Percentiles rank a stretch among this genome's conserved stretches.
phyloP scores from a whole-genome alignment of 768 basidiomycete genomes.

The Collybiopsis luxurians region DNA sequence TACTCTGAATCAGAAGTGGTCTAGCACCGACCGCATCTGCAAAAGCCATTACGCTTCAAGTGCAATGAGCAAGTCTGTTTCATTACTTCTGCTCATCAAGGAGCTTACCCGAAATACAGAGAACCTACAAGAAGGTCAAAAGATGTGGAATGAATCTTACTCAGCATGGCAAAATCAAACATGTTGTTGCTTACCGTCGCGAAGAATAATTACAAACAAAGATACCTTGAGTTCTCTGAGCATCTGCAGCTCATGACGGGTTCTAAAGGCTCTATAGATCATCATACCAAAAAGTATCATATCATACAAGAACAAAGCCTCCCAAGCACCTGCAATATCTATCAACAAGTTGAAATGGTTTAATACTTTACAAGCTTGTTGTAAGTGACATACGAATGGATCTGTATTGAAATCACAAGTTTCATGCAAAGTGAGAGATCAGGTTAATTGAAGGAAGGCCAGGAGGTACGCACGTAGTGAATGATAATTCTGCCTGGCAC shows the following conservation, averaged over 20 bases:
- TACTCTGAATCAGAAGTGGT: too few species aligned
- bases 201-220: neutral
- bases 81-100: neutral
- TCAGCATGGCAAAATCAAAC: neutral
- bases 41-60: neutral
- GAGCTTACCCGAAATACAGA: neutral
- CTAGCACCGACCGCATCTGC: neutral
- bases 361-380: neutral
- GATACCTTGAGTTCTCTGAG: neutral
- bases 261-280: neutral
- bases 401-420: neutral
- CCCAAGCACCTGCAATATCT: slow-evolving; percentile 2
- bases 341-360: neutral
- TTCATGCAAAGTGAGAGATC: too few species aligned
- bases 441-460: too few species aligned
- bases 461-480: neutral
- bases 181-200: neutral
- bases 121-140: neutral
- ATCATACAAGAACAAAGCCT: slow-evolving; percentile 3
- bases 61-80: neutral
- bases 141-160: neutral
- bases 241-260: neutral
- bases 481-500: neutral
- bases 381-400: neutral
- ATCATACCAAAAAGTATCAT: neutral